phyloP scores from a whole-genome alignment of 2,329 filamentous ascomycete species.

The Sordariomycetes sp. region DNA sequence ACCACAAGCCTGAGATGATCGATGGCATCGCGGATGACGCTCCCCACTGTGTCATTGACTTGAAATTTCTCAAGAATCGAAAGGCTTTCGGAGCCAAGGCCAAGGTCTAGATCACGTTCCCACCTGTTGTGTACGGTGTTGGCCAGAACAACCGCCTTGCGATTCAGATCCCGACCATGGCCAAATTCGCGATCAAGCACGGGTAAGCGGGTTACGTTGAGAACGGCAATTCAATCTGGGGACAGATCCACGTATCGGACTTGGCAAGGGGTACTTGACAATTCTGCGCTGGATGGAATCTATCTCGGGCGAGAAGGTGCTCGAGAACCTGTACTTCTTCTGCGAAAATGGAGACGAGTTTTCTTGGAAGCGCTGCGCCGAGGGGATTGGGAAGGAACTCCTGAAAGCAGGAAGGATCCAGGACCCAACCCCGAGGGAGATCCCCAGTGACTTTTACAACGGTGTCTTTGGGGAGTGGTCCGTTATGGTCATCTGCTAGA shows the following conservation, averaged over 20 bases:
- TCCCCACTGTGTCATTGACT: background rate
- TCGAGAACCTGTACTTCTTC: background rate
- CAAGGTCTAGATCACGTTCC: background rate
- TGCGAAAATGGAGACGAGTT: background rate
- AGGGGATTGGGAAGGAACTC: background rate
- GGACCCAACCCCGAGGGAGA: too few relatives aligned
- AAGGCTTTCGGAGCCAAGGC: background rate
- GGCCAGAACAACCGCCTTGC: background rate
- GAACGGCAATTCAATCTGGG: background rate
- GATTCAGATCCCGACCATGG: background rate
- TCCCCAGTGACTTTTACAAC: too few relatives aligned
- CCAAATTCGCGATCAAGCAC: too few relatives aligned
- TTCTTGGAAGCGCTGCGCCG: background rate
- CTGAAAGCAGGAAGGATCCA: background rate
- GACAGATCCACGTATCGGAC: background rate
- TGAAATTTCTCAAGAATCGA: background rate
- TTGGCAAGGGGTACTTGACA: background rate
- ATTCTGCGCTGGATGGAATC: background rate
- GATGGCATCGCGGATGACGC: background rate
- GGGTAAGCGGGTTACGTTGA: too few relatives aligned
- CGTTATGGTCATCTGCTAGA: too few relatives aligned
- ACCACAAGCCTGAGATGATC: background rate
- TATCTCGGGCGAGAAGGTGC: background rate
- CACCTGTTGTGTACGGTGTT: background rate
- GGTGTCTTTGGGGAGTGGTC: too few relatives aligned